Evolutionary conservation across 345 rosid species (phyloP).

Genomic region (Microthlaspi erraticum): DNA sequence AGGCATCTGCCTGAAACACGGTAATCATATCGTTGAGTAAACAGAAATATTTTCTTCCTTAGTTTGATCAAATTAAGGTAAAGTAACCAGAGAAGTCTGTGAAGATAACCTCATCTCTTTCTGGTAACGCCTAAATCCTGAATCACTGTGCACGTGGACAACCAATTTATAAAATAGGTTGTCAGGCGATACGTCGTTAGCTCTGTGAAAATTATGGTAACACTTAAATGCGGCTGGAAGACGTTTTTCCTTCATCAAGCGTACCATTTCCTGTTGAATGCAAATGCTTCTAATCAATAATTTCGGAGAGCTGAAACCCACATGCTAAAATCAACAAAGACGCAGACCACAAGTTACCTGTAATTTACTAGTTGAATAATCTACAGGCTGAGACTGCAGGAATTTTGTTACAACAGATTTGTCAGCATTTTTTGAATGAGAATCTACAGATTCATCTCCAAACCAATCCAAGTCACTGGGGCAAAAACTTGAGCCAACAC

Average conservation of each 20-base stretch:
- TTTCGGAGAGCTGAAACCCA: conserved; percentile 9
- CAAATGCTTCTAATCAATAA: conserved; percentile 15
- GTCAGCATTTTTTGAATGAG: conserved; percentile 77
- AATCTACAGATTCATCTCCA: conserved; percentile 58
- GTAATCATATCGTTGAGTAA: conserved; percentile 13
- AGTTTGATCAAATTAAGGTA: conserved; percentile 32
- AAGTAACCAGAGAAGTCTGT: conserved; percentile 17
- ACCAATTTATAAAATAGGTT: conserved; percentile 87
- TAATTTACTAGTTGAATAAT: conserved; percentile 77
- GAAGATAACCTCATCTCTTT: conserved; percentile 84
- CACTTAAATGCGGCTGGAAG: conserved; percentile 85
- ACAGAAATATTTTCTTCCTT: conserved; percentile 27
- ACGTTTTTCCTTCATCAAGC: conserved; percentile 80
- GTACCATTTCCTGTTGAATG: conserved; percentile 78
- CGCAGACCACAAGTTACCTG: conserved; percentile 57
- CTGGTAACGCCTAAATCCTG: conserved; percentile 85
- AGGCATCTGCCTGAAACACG: conserved; percentile 67
- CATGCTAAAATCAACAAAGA: conserved; percentile 23
- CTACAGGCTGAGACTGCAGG: conserved; percentile 82
- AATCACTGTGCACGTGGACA: conserved; percentile 89
- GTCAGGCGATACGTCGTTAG: conserved; percentile 63
- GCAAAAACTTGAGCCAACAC: conserved; percentile 78
- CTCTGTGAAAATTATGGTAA: conserved; percentile 82
- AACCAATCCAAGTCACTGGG: conserved; percentile 81
- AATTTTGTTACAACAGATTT: conserved; percentile 79